Percentiles rank a stretch among this genome's conserved stretches.
These are phyloP conservation scores for Oropetium thomaeum DNA, from an alignment of 176 grass and related monocot genomes.

Conservation along the genomic window DNA sequence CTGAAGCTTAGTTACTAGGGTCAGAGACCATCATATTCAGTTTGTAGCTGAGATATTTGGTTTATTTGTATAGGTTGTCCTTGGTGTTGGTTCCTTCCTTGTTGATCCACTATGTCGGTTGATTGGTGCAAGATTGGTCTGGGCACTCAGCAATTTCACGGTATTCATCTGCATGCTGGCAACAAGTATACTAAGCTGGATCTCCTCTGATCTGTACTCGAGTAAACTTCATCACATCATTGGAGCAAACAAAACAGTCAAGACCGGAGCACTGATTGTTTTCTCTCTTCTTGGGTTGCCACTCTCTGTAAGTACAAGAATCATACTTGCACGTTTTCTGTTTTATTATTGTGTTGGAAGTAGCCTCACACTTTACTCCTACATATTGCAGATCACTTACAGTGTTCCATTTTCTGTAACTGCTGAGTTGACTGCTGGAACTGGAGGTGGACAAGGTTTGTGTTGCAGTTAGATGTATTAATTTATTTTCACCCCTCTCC, in stretches of 20 bases:
- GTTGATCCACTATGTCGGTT: conserved; percentile 78
- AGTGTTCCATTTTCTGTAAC: conserved; percentile 94
- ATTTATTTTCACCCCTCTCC: neutral
- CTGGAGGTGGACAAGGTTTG: conserved; percentile 94
- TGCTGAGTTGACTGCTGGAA: conserved; percentile 80
- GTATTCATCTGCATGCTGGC: conserved; percentile 94
- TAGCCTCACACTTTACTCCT: conserved; percentile 21
- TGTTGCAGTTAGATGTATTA: conserved; percentile 3
- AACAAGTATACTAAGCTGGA: conserved; percentile 70
- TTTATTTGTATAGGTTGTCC: conserved; percentile 60
- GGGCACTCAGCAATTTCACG: conserved; percentile 92
- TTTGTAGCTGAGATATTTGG: conserved; percentile 10
- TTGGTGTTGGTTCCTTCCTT: conserved; percentile 87
- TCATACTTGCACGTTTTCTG: neutral
- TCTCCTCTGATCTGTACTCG: conserved; percentile 53
- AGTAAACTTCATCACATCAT: conserved; percentile 67
- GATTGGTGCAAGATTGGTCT: conserved; percentile 86
- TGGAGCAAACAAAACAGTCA: conserved; percentile 69
- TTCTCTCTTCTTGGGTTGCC: conserved; percentile 94
- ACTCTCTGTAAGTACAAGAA: conserved; percentile 64
- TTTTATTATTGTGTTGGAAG: neutral
- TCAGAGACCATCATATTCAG: neutral
- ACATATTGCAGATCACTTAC: conserved; percentile 68
- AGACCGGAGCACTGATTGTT: conserved; percentile 57
- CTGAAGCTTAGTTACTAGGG: neutral